A percentile compares a stretch with the other conserved stretches of the same genome.
These are phyloP conservation scores for Apiotrichum porosum DNA, from an alignment of 1,284 basidiomycete species.

Conservation along the genomic window DNA sequence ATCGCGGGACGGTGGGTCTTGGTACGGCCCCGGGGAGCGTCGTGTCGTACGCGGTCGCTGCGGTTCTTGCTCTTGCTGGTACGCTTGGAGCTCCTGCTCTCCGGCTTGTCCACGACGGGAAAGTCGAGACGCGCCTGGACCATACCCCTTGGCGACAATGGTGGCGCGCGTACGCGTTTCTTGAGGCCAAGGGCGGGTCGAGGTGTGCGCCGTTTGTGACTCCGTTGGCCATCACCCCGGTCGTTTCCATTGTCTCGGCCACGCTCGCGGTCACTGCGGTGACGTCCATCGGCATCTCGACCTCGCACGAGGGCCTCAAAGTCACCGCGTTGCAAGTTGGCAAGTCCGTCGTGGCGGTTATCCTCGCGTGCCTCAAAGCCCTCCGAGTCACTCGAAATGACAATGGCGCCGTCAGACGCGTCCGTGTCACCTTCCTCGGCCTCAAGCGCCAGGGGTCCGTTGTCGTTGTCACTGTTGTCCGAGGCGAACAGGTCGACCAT, in stretches of 20 bases:
- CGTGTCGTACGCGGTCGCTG: not conserved
- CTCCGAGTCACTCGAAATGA: slow-evolving; percentile 17
- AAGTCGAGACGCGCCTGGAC: slow-evolving; percentile 36
- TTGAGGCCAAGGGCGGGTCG: slow-evolving; percentile 26
- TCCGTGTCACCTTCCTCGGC: slow-evolving; percentile 7
- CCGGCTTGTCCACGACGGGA: slow-evolving; percentile 13
- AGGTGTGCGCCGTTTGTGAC: not conserved
- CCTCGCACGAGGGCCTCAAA: slow-evolving; percentile 39
- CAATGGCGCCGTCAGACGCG: slow-evolving; percentile 13
- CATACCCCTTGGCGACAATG: not conserved
- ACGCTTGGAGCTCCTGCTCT: not conserved
- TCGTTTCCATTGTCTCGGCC: no score
- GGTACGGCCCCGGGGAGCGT: not conserved
- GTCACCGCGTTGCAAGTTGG: slow-evolving; percentile 37
- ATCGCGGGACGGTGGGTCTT: slow-evolving; percentile 31
- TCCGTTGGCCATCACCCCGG: not conserved
- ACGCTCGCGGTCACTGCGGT: no score
- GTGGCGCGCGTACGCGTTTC: slow-evolving; percentile 7
- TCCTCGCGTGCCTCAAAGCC: slow-evolving; percentile 32
- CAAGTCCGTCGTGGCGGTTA: slow-evolving; percentile 27
- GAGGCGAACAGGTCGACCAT: slow-evolving; percentile 19
- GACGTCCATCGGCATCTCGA: not conserved
- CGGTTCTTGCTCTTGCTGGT: not conserved
- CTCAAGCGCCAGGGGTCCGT: not conserved
- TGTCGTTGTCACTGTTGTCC: not conserved